Conservation (phyloP, 2,329 filamentous ascomycete species). For the Cladophialophora yegresii region DNA sequence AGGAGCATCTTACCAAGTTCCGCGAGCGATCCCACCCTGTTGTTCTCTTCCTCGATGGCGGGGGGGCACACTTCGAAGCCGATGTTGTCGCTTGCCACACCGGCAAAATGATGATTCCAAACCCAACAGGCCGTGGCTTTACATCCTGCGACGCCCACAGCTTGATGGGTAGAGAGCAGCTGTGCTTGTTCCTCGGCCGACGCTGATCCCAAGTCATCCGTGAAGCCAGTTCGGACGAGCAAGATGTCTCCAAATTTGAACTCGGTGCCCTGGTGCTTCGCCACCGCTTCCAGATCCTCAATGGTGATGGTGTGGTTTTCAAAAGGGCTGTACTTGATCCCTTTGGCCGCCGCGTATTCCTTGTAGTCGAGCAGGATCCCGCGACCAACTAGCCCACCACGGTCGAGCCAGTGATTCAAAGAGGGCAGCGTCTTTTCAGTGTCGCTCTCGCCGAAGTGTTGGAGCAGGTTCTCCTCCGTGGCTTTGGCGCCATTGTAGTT, state of each 20-base stretch:
- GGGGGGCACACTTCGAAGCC: constrained; percentile 66
- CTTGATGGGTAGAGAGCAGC: constrained; percentile 31
- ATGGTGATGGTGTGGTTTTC: constrained; percentile 38
- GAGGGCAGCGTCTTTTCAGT: too few relatives aligned
- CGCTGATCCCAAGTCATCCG: neutral
- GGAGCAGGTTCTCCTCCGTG: too few relatives aligned
- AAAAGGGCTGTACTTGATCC: constrained; percentile 43
- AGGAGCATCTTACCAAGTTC: too few relatives aligned
- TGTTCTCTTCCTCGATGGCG: neutral
- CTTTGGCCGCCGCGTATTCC: constrained; percentile 46
- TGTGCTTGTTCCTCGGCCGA: neutral
- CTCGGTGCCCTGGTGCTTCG: constrained; percentile 17
- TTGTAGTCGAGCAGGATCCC: constrained; percentile 51
- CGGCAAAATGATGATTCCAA: constrained; percentile 61
- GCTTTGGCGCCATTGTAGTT: constrained; percentile 43
- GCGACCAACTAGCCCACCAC: constrained; percentile 46
- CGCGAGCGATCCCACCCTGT: too few relatives aligned
- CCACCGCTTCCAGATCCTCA: constrained; percentile 28
- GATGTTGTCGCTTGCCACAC: constrained; percentile 56
- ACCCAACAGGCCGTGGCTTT: constrained; percentile 63
- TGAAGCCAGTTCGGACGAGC: constrained; percentile 32
- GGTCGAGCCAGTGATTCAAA: constrained; percentile 34
- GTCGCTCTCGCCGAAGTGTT: too few relatives aligned
- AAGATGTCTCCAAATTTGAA: constrained; percentile 34
- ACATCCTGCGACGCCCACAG: constrained; percentile 52